phyloP scores from a whole-genome alignment of 345 rosid genomes.

The Lumnitzera littorea region DNA sequence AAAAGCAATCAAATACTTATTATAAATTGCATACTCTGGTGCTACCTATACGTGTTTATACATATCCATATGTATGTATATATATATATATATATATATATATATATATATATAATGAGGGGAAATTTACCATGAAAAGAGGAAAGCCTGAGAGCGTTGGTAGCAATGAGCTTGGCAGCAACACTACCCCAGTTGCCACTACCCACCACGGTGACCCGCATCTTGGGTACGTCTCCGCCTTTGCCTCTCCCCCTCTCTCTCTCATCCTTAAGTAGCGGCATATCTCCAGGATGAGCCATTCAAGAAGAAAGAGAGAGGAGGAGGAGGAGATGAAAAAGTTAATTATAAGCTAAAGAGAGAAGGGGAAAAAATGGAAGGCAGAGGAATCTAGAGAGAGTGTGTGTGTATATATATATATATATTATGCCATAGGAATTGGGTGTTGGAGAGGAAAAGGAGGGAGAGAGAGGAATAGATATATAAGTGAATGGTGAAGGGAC shows the following conservation, averaged over 20 bases:
- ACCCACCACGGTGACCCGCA: slow-evolving; percentile 78
- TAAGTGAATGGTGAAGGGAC: slow-evolving; percentile 29
- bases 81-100: not conserved
- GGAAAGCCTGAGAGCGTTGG: slow-evolving; percentile 61
- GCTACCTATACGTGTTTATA: not conserved
- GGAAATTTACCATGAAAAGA: slow-evolving; percentile 60
- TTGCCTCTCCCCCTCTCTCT: not conserved
- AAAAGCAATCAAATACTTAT: no score
- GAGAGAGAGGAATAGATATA: not conserved
- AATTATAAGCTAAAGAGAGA: not conserved
- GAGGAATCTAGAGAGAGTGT: not conserved
- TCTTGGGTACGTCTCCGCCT: slow-evolving; percentile 14
- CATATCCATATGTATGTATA: not conserved
- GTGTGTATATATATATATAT: not conserved
- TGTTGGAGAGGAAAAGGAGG: not conserved
- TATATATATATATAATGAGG: not conserved
- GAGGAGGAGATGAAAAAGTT: not conserved
- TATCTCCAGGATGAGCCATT: not conserved
- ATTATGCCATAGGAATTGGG: no score
- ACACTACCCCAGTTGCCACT: slow-evolving; percentile 99
- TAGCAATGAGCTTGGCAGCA: slow-evolving; percentile 94
- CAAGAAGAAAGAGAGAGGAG: not conserved
- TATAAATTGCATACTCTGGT: no score
- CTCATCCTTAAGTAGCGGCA: not conserved
- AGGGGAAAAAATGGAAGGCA: not conserved